Percentiles rank a stretch among this genome's conserved stretches.
Evolutionary conservation across 2,329 filamentous ascomycete species (phyloP).

Genomic region (Pseudogymnoascus sp.): DNA sequence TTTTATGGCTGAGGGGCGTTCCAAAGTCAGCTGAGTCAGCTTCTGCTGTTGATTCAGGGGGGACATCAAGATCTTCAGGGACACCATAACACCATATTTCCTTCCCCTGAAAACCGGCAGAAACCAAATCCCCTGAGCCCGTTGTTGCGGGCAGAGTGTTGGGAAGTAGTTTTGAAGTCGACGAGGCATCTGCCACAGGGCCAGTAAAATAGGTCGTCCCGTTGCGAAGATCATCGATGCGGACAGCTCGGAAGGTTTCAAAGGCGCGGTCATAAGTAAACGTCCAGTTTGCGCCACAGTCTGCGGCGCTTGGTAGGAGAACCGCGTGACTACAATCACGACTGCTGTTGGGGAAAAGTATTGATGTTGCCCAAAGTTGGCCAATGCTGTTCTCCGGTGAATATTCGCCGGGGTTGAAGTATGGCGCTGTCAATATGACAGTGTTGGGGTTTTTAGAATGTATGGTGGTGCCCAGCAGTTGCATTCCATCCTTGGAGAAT

Average conservation of each 20-base stretch:
- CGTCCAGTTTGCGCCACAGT: conserved; percentile 64
- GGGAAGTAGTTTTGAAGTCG: conserved; percentile 54
- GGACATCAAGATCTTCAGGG: conserved; percentile 61
- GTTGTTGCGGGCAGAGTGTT: conserved; percentile 62
- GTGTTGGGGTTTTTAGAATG: conserved; percentile 58
- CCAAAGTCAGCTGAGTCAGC: conserved; percentile 3
- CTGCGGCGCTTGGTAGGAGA: conserved; percentile 39
- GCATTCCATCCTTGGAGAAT: conserved; percentile 71
- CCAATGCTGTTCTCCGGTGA: conserved; percentile 60
- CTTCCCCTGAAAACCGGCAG: conserved; percentile 63
- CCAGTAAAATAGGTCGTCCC: conserved; percentile 75
- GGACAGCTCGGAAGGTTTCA: conserved; percentile 69
- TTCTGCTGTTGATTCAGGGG: conserved; percentile 33
- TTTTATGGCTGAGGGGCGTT: conserved; percentile 1
- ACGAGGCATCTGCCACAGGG: conserved; percentile 45
- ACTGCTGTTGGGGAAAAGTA: conserved; percentile 74
- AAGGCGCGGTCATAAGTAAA: conserved; percentile 71
- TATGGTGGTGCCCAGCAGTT: conserved; percentile 67
- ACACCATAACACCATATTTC: conserved; percentile 75
- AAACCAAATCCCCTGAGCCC: conserved; percentile 62
- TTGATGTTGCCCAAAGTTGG: conserved; percentile 77
- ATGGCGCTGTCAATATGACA: conserved; percentile 70
- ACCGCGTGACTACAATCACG: conserved; percentile 71
- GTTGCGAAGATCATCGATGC: conserved; percentile 65
- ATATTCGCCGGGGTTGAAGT: conserved; percentile 64